Evolutionary conservation across 1,284 basidiomycete genomes (phyloP), one percentile per base, ranked within the genome.

Genomic region (Microbotryum violaceum): DNA sequence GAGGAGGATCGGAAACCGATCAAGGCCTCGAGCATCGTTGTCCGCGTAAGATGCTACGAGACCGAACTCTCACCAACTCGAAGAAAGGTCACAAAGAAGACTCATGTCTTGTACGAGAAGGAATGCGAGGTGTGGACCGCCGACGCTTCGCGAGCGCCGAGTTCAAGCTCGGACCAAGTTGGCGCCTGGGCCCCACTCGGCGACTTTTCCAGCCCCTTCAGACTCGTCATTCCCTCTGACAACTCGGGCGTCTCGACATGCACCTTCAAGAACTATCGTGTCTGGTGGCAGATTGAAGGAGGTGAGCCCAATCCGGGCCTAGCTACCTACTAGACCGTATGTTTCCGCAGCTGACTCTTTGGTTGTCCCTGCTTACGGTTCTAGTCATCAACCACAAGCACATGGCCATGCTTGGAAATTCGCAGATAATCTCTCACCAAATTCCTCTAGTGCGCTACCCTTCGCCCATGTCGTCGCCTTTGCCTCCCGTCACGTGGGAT

Each of bases 271-370:
- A 85, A 85, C 71, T 89, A 88, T 74, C 80, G 84, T 50, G 83
- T 86, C 71, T 83, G 82, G 72, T 91, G 88, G 88, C 80, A 86
- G 57, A 78, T 91, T 61, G 88, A 91, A 77, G 88, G 87, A 64
- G 81, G 88, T 85, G 67, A 70, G 85, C 79, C 3, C 12, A 6
- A 4, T 2, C 8, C 18, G 7, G 31, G 16, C 18, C 16, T 21
- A 16, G 16, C 37, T 42, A 16, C 16, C 37, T 12, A 42, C 2
- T 10, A 18, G 21, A 29, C 14, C 18, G 14, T 23, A n/a, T 3
- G 12, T 45, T 14, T 25, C n/a, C 16, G 6, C 2, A 3, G 20
- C 49, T 48, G n/a, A 54, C 49, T 16, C 21, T 42, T 1, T 10
- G 27, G 31, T n/a, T 37, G 9, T 16, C 20, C 23, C 54, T 12